Evolutionary conservation across 768 basidiomycete species (phyloP), one percentile per base, ranked within the genome.

Genomic region (Clitopilus passeckerianus): DNA sequence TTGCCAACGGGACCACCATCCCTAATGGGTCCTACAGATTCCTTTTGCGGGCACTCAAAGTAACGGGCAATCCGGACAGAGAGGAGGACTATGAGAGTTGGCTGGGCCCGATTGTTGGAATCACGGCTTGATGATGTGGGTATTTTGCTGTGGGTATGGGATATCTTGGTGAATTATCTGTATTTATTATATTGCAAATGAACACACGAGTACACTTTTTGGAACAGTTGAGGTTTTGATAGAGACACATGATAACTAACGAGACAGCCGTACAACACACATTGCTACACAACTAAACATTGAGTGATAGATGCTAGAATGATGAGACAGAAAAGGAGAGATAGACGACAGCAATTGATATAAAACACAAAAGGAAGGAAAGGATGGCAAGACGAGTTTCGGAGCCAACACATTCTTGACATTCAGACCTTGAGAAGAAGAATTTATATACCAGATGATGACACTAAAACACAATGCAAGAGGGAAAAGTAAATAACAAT

Each of bases 1-100:
- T 80, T 59, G 74, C 77, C 0, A 80, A 81, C 58, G 78, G 78
- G 0, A 78, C 78, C 1, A 59, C 58, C 6, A 78, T 82, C 22
- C 69, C 76, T 1, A 77, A 77, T 57, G 80, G 80, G 0, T 58
- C 61, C 7, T 81, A 79, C 64, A 72, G 74, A 30, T 22, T 77
- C 24, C 69, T 80, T 20, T 43, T 80, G 5, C 72, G 78, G 3
- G 75, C 76, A 0, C 62, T 81, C 57, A 72, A 63, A 54, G 78
- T 80, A 4, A 79, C 79, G 8, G 80, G 79, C 0, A 62, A 81
- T 59, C 68, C 75, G 18, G 68, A 61, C n/a, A 74, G 70, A 22
- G 74, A 80, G 60, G 71, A 69, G 23, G 78, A 81, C 62, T 80
- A 74, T 54, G 80, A 82, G 57, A 76, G 73, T 54, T 82, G 74